These are phyloP conservation scores for Chlorella variabilis DNA, from an alignment of 163 green algal genomes.

Conservation along the genomic window DNA sequence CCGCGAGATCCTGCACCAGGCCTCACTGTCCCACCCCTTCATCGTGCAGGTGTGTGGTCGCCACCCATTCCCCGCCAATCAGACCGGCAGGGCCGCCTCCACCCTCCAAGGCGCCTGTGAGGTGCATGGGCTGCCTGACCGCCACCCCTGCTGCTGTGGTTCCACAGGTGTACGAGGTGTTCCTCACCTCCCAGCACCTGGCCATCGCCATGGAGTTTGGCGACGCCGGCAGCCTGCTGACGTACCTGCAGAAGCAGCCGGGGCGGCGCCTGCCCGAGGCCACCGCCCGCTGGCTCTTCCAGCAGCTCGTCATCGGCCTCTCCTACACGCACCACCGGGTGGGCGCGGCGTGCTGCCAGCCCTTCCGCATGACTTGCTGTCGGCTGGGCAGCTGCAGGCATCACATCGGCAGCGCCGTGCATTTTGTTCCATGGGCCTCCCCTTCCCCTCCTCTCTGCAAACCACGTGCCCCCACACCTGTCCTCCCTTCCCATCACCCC, in stretches of 20 bases:
- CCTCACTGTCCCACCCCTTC: conserved; percentile 44
- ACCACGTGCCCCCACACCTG: no score
- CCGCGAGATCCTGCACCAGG: conserved; percentile 49
- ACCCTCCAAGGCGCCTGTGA: no score
- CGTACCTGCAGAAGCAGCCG: conserved; percentile 23
- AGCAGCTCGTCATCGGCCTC: conserved; percentile 92
- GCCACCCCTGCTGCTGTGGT: no score
- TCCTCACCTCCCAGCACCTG: conserved; percentile 52
- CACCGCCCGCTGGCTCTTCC: conserved; percentile 92
- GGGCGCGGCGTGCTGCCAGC: not conserved
- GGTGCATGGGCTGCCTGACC: no score
- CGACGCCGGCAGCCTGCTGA: conserved; percentile 55
- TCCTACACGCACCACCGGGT: conserved; percentile 76
- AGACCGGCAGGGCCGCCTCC: no score
- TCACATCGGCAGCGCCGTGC: no score
- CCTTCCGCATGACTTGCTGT: no score
- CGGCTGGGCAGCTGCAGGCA: no score
- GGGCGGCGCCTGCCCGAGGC: conserved; percentile 75
- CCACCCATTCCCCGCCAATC: no score
- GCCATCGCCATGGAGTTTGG: conserved; percentile 68
- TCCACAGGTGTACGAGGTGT: conserved; percentile 43
- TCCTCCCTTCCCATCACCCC: no score
- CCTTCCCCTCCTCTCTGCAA: no score
- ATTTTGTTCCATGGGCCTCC: no score
- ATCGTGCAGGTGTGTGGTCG: conserved; percentile 29